phyloP scores from a whole-genome alignment of 441 rosid species.

The Croton setiger region DNA sequence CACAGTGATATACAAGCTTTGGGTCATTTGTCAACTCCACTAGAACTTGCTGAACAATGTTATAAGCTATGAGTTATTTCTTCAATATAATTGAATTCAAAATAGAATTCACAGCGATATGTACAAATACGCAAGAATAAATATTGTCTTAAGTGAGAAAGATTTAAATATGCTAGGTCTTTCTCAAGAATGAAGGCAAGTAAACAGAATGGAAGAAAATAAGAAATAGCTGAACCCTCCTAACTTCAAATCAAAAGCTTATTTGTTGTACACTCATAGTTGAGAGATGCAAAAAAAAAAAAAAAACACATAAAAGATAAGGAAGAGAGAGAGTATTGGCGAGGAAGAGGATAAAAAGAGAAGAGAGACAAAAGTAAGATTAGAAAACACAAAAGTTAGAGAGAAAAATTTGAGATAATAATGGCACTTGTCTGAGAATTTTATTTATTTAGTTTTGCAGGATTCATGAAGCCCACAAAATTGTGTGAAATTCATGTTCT shows the following conservation, averaged over 20 bases:
- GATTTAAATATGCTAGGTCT: no score
- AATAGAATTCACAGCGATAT: neutral
- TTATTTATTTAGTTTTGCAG: no score
- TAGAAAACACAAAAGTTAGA: neutral
- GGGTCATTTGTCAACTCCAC: slow-evolving; percentile 75
- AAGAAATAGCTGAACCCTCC: no score
- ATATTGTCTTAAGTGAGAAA: neutral
- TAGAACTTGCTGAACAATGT: slow-evolving; percentile 53
- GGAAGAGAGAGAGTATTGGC: neutral
- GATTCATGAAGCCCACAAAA: no score
- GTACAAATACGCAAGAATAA: neutral
- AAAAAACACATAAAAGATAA: neutral
- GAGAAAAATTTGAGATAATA: neutral
- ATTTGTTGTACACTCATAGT: no score
- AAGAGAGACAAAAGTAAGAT: neutral
- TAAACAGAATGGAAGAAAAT: no score
- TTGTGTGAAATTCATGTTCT: no score
- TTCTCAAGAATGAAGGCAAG: no score
- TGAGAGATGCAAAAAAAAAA: neutral
- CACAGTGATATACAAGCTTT: slow-evolving; percentile 92
- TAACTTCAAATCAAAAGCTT: no score
- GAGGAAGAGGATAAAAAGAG: neutral
- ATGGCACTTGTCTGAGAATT: no score
- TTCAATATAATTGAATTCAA: slow-evolving; percentile 7
- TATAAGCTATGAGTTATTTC: slow-evolving; percentile 16